These are phyloP conservation scores for Parsonsia alboflavescens DNA, from an alignment of 257 asterid species.

Conservation along the genomic window DNA sequence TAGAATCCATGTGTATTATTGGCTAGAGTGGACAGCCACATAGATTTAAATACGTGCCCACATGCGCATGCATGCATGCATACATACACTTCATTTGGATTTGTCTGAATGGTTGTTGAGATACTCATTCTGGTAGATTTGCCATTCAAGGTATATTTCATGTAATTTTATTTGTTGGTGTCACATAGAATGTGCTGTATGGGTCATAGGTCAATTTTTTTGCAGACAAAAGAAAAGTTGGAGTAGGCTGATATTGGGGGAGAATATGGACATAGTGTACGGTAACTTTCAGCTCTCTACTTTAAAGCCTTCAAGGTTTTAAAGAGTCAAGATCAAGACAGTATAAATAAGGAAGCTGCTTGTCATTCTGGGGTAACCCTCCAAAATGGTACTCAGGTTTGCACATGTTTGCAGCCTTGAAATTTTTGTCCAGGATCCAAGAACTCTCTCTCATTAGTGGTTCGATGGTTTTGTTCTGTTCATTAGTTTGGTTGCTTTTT, in stretches of 20 bases:
- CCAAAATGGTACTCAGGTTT: slow-evolving; percentile 2
- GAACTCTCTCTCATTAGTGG: not conserved
- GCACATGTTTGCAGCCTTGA: slow-evolving; percentile 4
- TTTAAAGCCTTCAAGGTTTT: not conserved
- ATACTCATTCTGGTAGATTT: not conserved
- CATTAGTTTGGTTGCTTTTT: not conserved
- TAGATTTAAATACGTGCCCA: not conserved
- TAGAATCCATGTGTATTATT: not conserved
- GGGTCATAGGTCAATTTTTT: not conserved
- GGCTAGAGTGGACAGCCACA: not conserved
- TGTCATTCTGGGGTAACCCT: not conserved
- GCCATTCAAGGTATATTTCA: not conserved
- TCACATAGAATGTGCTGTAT: not conserved
- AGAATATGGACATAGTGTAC: slow-evolving; percentile 2
- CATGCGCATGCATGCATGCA: not conserved
- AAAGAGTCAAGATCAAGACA: not conserved
- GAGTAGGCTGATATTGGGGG: not conserved
- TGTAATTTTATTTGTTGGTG: not conserved
- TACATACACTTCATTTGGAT: not conserved
- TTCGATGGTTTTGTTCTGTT: not conserved
- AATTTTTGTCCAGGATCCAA: not conserved
- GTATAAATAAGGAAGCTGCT: not conserved
- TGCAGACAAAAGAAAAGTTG: not conserved
- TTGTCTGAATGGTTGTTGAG: not conserved
- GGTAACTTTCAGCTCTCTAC: not conserved